Conservation (phyloP, 1,139 yeast species). For the Ashbya aceris region DNA sequence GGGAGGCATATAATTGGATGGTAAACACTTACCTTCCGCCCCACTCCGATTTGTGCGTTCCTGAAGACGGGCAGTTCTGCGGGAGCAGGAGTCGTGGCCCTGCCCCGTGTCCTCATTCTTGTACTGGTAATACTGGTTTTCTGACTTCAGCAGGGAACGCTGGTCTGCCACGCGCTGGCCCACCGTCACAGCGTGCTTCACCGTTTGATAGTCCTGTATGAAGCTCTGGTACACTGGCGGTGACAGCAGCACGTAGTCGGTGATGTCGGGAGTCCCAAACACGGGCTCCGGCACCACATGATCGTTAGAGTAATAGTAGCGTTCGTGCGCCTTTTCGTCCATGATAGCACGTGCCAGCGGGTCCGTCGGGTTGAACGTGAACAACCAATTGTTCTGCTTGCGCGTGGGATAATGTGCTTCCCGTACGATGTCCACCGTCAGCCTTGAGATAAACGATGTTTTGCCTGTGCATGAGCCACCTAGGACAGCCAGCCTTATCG, state of each 20-base stretch:
- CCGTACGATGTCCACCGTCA: slow-evolving; percentile 40
- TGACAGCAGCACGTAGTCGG: slow-evolving; percentile 25
- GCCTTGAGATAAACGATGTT: slow-evolving; percentile 38
- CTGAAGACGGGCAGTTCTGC: neutral
- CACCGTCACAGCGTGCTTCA: slow-evolving; percentile 5
- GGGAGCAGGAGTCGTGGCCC: slow-evolving; percentile 1
- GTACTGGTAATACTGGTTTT: slow-evolving; percentile 8
- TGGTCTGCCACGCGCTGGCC: slow-evolving; percentile 4
- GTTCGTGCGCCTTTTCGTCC: slow-evolving; percentile 36
- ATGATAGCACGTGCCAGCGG: slow-evolving; percentile 36
- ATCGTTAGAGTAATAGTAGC: slow-evolving; percentile 27
- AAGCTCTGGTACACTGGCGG: slow-evolving; percentile 32
- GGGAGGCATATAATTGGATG: slow-evolving; percentile 35
- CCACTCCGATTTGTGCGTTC: neutral
- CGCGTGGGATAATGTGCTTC: slow-evolving; percentile 54
- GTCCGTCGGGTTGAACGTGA: slow-evolving; percentile 42
- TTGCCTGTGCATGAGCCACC: slow-evolving; percentile 34
- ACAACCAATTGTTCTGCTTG: slow-evolving; percentile 44
- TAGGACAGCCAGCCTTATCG: slow-evolving; percentile 29
- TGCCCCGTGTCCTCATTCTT: neutral
- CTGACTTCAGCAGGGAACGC: slow-evolving; percentile 12
- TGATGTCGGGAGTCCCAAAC: slow-evolving; percentile 24
- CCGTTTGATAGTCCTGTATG: slow-evolving; percentile 20
- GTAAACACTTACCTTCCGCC: slow-evolving; percentile 6
- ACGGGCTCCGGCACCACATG: slow-evolving; percentile 16